A percentile compares a stretch with the other conserved stretches of the same genome.
phyloP scores from a whole-genome alignment of 2,329 filamentous ascomycete genomes.

The Gliomastix tumulicola region DNA sequence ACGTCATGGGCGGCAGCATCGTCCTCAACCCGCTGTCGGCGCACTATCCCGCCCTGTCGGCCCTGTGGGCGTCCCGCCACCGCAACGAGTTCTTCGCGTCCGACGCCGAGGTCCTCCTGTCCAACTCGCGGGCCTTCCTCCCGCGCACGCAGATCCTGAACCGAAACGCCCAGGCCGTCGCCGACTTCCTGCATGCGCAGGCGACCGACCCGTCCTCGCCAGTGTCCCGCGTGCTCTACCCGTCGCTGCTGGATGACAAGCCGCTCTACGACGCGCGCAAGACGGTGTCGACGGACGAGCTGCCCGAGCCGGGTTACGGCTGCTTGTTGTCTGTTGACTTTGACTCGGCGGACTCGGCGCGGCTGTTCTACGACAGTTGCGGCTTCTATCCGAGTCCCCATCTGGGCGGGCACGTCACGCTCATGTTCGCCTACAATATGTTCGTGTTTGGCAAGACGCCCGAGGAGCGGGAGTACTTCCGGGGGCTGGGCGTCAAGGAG shows the following conservation, averaged over 20 bases:
- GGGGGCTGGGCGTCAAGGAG: slow-evolving; percentile 25
- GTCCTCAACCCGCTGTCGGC: slow-evolving; percentile 39
- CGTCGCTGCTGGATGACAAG: slow-evolving; percentile 24
- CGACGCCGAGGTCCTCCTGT: slow-evolving; percentile 36
- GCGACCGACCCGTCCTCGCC: slow-evolving; percentile 20
- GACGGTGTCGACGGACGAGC: slow-evolving; percentile 30
- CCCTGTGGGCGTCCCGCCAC: slow-evolving; percentile 16
- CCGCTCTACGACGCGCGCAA: slow-evolving; percentile 24
- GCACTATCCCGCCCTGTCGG: slow-evolving; percentile 26
- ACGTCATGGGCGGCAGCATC: slow-evolving; percentile 46
- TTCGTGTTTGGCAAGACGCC: slow-evolving; percentile 31
- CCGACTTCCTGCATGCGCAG: slow-evolving; percentile 23
- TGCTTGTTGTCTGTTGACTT: slow-evolving; percentile 48
- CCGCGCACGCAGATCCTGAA: slow-evolving; percentile 29
- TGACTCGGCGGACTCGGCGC: slow-evolving; percentile 25
- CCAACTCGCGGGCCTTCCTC: slow-evolving; percentile 37
- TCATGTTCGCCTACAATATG: slow-evolving; percentile 40
- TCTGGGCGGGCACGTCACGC: slow-evolving; percentile 43
- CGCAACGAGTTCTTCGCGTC: slow-evolving; percentile 37
- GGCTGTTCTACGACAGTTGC: slow-evolving; percentile 41
- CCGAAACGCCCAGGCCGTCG: slow-evolving; percentile 34
- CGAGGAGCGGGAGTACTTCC: slow-evolving; percentile 26
- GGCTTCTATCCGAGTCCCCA: slow-evolving; percentile 45
- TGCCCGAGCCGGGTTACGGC: slow-evolving; percentile 44
- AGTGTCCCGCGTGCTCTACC: slow-evolving; percentile 35